These are phyloP conservation scores for Leccinum rimulosum DNA, from an alignment of 768 basidiomycete genomes.

Conservation along the genomic window DNA sequence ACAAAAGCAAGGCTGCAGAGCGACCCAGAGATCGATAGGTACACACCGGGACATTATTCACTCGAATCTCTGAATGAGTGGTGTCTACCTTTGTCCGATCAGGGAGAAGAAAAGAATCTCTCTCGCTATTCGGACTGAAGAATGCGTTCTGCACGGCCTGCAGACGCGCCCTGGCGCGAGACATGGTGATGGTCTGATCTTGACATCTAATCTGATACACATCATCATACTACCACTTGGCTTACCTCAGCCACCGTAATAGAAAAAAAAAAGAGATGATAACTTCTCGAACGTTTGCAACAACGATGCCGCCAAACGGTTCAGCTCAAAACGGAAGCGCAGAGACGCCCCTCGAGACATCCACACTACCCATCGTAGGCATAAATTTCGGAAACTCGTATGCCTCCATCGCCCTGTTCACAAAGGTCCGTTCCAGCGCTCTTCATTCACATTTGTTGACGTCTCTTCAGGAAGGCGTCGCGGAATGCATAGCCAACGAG, in stretches of 20 bases:
- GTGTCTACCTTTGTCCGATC: slow-evolving; percentile 14
- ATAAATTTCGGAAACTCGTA: slow-evolving; percentile 97
- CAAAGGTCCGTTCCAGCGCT: slow-evolving; percentile 59
- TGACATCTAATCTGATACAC: slow-evolving; percentile 11
- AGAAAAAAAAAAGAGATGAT: neutral
- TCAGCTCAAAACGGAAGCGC: slow-evolving; percentile 51
- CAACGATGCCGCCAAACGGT: slow-evolving; percentile 41
- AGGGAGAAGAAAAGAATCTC: slow-evolving; percentile 12
- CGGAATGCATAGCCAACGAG: slow-evolving; percentile 97
- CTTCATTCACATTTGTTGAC: neutral
- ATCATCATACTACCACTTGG: neutral
- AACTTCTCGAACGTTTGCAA: neutral
- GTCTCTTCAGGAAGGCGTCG: slow-evolving; percentile 69
- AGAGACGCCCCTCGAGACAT: slow-evolving; percentile 36
- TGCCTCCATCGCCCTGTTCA: slow-evolving; percentile 92
- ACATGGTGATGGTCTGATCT: slow-evolving; percentile 2
- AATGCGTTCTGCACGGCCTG: slow-evolving; percentile 15
- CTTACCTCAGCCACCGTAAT: slow-evolving; percentile 11
- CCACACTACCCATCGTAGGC: slow-evolving; percentile 68
- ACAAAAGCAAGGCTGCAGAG: slow-evolving; percentile 11
- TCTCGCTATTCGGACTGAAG: neutral
- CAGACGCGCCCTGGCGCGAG: slow-evolving; percentile 3
- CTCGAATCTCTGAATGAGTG: neutral
- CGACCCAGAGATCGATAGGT: slow-evolving; percentile 11
- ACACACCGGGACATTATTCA: slow-evolving; percentile 14